A percentile compares a stretch with the other conserved stretches of the same genome.
phyloP scores from a whole-genome alignment of 495 filamentous ascomycete species.

The Neurospora sp. region DNA sequence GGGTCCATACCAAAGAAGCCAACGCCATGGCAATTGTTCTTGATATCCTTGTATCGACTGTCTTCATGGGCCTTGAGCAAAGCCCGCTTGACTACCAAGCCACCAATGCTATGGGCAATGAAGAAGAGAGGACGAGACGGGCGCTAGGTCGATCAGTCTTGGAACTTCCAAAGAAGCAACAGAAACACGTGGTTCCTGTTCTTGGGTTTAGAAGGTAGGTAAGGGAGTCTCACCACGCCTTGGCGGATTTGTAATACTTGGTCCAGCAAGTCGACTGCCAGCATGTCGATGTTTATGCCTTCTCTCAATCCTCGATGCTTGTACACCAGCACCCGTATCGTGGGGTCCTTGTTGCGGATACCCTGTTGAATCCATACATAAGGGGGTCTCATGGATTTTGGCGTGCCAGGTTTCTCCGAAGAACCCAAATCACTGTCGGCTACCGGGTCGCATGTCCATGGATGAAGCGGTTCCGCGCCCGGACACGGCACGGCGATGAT shows the following conservation, averaged over 20 bases:
- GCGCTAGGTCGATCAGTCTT: conserved; percentile 2
- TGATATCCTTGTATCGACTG: conserved; percentile 28
- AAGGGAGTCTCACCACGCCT: conserved; percentile 14
- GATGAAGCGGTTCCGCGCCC: conserved; percentile 33
- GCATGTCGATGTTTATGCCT: conserved; percentile 35
- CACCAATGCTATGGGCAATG: conserved; percentile 57
- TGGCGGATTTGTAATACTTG: conserved; percentile 31
- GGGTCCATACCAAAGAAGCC: conserved; percentile 44
- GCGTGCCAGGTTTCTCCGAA: conserved; percentile 10
- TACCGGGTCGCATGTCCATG: conserved; percentile 32
- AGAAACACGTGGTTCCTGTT: background rate
- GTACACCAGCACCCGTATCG: conserved; percentile 45
- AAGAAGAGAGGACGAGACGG: conserved; percentile 47
- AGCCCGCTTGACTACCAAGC: conserved; percentile 49
- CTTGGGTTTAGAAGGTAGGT: background rate
- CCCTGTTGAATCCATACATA: conserved; percentile 32
- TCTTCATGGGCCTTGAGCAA: conserved; percentile 39
- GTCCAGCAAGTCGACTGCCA: conserved; percentile 42
- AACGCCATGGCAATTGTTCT: conserved; percentile 50
- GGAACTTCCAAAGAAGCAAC: background rate
- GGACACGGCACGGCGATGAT: conserved; percentile 37
- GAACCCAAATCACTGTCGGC: conserved; percentile 23
- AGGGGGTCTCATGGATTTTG: conserved; percentile 5
- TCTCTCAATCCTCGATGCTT: conserved; percentile 42
- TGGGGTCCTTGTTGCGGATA: conserved; percentile 26